Conservation (phyloP, 2,329 filamentous ascomycete genomes). For the Cladophialophora exuberans region DNA sequence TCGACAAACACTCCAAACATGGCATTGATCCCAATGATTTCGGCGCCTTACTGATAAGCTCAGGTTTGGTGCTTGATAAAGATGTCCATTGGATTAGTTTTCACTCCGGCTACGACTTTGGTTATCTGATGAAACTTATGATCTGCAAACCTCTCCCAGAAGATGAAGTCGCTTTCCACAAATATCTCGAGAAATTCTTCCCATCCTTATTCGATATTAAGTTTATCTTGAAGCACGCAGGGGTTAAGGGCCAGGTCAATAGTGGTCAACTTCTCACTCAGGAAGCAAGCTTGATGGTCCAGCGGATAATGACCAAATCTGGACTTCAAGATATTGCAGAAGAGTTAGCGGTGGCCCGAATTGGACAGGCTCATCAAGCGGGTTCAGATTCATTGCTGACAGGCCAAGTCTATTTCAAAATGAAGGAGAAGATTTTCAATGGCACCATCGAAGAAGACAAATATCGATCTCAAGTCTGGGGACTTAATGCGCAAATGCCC, state of each 20-base stretch:
- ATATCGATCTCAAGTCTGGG: constrained; percentile 90
- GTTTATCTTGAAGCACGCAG: constrained; percentile 90
- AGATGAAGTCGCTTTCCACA: constrained; percentile 87
- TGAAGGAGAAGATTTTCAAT: constrained; percentile 85
- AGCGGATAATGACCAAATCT: constrained; percentile 85
- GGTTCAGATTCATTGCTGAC: constrained; percentile 93
- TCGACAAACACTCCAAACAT: constrained; percentile 77
- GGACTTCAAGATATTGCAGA: constrained; percentile 93
- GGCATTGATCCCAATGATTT: constrained; percentile 92
- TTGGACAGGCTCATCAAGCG: constrained; percentile 87
- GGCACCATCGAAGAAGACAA: constrained; percentile 76
- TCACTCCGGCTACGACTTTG: constrained; percentile 97
- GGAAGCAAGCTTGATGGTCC: constrained; percentile 72
- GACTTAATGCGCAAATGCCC: constrained; percentile 73
- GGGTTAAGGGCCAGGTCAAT: constrained; percentile 68
- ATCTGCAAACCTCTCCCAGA: constrained; percentile 75
- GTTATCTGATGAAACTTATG: constrained; percentile 93
- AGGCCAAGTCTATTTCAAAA: constrained; percentile 91
- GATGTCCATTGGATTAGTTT: constrained; percentile 96
- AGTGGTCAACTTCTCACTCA: constrained; percentile 67
- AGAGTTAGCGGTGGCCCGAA: constrained; percentile 84
- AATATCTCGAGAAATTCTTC: constrained; percentile 89
- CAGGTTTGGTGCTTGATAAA: constrained; percentile 83
- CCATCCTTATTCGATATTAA: constrained; percentile 95
- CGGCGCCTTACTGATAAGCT: constrained; percentile 85